These are phyloP conservation scores for Ailanthus altissimus DNA, from an alignment of 345 rosid genomes.

Conservation along the genomic window DNA sequence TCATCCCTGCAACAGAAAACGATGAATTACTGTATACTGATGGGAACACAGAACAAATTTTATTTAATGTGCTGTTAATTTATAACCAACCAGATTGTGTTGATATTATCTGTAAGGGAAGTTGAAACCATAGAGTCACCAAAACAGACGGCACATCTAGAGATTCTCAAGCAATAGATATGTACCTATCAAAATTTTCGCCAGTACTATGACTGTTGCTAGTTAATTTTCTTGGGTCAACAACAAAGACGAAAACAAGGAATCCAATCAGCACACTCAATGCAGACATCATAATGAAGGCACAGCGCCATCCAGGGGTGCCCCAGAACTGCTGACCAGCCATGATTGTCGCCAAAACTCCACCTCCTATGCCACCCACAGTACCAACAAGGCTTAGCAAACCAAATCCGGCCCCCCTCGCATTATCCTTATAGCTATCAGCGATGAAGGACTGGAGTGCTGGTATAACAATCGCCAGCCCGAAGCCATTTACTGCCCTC, in stretches of 20 bases:
- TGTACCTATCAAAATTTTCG: conserved; percentile 37
- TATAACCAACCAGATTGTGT: neutral
- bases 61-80: neutral
- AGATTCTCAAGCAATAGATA: conserved; percentile 3
- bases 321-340: conserved; percentile 81
- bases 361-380: conserved; percentile 94
- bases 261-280: conserved; percentile 72
- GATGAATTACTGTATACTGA: conserved; percentile 1
- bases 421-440: conserved; percentile 81
- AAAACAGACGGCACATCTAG: neutral
- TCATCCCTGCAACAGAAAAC: conserved; percentile 50
- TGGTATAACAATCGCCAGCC: conserved; percentile 93
- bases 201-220: conserved; percentile 14
- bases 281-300: conserved; percentile 85
- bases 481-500: conserved; percentile 97
- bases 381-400: conserved; percentile 76
- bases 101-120: neutral
- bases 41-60: neutral
- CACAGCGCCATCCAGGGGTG: conserved; percentile 89
- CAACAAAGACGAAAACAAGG: conserved; percentile 73
- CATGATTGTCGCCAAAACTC: conserved; percentile 91
- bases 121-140: neutral
- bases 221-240: conserved; percentile 61
- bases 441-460: conserved; percentile 96
- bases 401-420: conserved; percentile 92